A percentile compares a stretch with the other conserved stretches of the same genome.
phyloP scores from a whole-genome alignment of 192 early-diverging fungal genomes.

The Paraglomus brasilianum region DNA sequence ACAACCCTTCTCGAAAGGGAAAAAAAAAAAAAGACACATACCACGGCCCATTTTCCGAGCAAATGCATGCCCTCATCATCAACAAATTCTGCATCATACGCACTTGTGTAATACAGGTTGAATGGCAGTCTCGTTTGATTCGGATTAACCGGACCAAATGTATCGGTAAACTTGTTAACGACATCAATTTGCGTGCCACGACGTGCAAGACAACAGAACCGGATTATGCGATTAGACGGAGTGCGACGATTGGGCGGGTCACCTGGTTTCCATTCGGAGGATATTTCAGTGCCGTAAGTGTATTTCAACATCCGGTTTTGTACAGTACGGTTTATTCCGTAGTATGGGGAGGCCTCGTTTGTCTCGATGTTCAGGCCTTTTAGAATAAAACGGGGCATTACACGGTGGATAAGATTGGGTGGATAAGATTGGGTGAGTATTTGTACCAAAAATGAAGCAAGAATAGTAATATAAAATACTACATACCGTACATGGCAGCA shows the following conservation, averaged over 20 bases:
- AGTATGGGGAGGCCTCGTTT: too few relatives aligned
- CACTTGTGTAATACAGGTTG: conserved; percentile 18
- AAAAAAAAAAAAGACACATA: background rate
- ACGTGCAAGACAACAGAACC: conserved; percentile 19
- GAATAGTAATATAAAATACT: too few relatives aligned
- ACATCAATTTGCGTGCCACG: conserved; percentile 22
- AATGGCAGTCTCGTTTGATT: conserved; percentile 24
- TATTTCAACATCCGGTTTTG: conserved; percentile 25
- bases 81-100: conserved; percentile 21
- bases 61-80: conserved; percentile 28
- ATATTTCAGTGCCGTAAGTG: conserved; percentile 21
- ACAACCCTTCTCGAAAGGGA: too few relatives aligned
- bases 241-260: conserved; percentile 17
- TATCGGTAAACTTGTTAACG: conserved; percentile 22
- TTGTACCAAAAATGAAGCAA: too few relatives aligned
- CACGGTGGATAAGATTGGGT: too few relatives aligned
- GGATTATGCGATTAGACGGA: background rate
- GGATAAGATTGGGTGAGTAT: too few relatives aligned
- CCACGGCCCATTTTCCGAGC: conserved; percentile 19
- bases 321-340: background rate
- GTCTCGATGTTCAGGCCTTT: background rate
- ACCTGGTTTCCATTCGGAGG: conserved; percentile 12
- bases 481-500: conserved; percentile 48
- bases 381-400: too few relatives aligned
- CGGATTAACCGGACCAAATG: conserved; percentile 6